Conservation (phyloP, 805 yeast species). For the Candida khao-thaluensis region DNA sequence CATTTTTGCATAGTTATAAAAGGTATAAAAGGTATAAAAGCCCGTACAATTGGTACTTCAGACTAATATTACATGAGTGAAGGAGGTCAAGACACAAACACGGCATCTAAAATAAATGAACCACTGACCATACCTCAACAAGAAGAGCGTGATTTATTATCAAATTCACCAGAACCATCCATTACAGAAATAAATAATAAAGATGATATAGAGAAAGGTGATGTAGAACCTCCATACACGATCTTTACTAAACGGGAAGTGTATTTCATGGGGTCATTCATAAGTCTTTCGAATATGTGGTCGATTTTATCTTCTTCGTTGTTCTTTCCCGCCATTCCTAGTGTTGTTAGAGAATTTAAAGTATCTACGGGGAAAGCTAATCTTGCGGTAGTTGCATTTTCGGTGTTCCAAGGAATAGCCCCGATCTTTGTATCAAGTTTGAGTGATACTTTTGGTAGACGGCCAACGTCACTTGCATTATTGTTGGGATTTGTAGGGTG, state of each 20-base stretch:
- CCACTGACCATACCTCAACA: too few relatives aligned
- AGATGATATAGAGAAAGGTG: not conserved
- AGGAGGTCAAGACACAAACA: too few relatives aligned
- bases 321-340: conserved; percentile 71
- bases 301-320: conserved; percentile 72
- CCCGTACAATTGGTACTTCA: too few relatives aligned
- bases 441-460: conserved; percentile 68
- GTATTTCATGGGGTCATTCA: conserved; percentile 32
- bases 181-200: too few relatives aligned
- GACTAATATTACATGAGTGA: too few relatives aligned
- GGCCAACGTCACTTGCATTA: conserved; percentile 60
- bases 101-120: too few relatives aligned
- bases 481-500: conserved; percentile 53
- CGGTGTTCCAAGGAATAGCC: conserved; percentile 67
- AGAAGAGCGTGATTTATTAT: too few relatives aligned
- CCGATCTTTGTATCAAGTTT: conserved; percentile 67
- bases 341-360: conserved; percentile 50
- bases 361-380: conserved; percentile 59
- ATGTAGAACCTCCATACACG: conserved; percentile 19
- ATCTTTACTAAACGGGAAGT: conserved; percentile 45
- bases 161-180: too few relatives aligned
- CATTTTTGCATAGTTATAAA: too few relatives aligned
- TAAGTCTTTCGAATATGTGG: conserved; percentile 52
- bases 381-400: conserved; percentile 70
- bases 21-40: too few relatives aligned